Conservation (phyloP, 2,329 filamentous ascomycete species). For the Podosphaera fusca region DNA sequence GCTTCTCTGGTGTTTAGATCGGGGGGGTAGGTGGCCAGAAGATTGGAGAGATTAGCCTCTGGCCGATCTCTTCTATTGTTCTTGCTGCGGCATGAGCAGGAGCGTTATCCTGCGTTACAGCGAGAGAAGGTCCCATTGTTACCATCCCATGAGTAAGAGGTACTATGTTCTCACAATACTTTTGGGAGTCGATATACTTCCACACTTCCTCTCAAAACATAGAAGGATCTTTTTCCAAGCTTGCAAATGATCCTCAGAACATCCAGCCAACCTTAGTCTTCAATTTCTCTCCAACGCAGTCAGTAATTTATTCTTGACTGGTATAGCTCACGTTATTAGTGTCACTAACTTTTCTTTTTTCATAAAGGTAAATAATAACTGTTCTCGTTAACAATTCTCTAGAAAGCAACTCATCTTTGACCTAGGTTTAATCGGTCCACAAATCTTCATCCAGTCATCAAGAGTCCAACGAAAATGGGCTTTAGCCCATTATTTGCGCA, state of each 20-base stretch:
- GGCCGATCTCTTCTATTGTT: not conserved
- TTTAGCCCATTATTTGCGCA: not conserved
- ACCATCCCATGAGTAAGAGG: not conserved
- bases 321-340: not conserved
- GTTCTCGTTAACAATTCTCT: not conserved
- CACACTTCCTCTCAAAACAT: too few relatives aligned
- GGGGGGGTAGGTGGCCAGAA: not conserved
- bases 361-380: not conserved
- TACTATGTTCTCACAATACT: too few relatives aligned
- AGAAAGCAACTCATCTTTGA: not conserved
- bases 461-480: not conserved
- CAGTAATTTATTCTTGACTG: not conserved
- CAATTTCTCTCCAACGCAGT: not conserved
- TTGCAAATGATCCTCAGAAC: too few relatives aligned
- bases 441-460: not conserved
- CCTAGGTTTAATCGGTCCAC: not conserved
- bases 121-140: not conserved
- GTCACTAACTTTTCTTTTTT: not conserved
- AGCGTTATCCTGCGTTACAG: not conserved
- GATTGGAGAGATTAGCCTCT: not conserved
- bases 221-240: too few relatives aligned
- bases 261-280: too few relatives aligned
- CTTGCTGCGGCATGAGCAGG: too few relatives aligned
- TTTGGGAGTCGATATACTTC: too few relatives aligned
- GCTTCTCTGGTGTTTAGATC: not conserved